Percentiles rank a stretch among this genome's conserved stretches.
Conservation (phyloP, 2,329 filamentous ascomycete species). For the Cadophora gregata region DNA sequence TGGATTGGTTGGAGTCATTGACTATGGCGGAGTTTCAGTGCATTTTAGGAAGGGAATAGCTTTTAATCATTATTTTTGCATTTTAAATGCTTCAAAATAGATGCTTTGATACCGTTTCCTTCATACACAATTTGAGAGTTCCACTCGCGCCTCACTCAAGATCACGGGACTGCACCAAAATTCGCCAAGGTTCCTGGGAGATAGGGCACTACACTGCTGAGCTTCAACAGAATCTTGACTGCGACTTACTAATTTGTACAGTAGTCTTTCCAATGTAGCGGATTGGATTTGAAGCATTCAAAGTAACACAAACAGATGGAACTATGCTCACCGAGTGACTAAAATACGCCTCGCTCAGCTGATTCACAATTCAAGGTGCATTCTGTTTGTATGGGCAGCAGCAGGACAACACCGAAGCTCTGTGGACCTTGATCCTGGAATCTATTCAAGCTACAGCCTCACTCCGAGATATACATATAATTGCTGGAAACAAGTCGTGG, state of each 20-base stretch:
- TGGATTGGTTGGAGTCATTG: not conserved
- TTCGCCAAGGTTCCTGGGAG: not conserved
- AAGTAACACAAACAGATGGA: not conserved
- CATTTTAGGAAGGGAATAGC: too few relatives aligned
- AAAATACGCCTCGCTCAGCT: not conserved
- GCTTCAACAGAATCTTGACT: too few relatives aligned
- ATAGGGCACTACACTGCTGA: too few relatives aligned
- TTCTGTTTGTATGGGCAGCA: not conserved
- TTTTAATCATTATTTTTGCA: too few relatives aligned
- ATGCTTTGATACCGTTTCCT: not conserved
- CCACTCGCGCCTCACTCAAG: not conserved
- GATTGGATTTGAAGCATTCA: not conserved
- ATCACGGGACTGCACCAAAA: not conserved
- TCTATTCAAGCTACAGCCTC: not conserved
- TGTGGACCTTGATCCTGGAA: not conserved
- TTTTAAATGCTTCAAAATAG: not conserved
- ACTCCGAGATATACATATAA: not conserved
- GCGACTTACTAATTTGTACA: too few relatives aligned
- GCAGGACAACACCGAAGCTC: not conserved
- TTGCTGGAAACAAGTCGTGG: not conserved
- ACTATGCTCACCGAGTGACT: not conserved
- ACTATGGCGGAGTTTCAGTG: too few relatives aligned
- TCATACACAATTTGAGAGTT: not conserved
- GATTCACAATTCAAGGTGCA: not conserved
- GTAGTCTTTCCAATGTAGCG: too few relatives aligned